Evolutionary conservation across 2,329 filamentous ascomycete species (phyloP).

Genomic region (Apiospora kogelbergensis): DNA sequence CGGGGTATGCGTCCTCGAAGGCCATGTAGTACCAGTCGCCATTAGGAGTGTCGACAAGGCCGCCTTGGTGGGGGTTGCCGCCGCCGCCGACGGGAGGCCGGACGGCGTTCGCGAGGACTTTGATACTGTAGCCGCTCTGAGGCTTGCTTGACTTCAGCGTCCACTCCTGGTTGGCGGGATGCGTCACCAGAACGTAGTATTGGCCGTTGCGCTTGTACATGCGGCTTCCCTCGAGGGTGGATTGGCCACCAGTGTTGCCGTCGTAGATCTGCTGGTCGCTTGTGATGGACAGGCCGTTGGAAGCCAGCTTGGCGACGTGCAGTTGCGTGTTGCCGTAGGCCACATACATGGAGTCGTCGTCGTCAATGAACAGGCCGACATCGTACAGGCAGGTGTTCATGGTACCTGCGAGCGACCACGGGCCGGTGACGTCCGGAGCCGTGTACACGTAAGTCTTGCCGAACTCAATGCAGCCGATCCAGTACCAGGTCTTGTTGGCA

Average conservation of each 20-base stretch:
- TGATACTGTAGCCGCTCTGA: conserved; percentile 52
- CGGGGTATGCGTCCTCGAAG: conserved; percentile 56
- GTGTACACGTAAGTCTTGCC: conserved; percentile 54
- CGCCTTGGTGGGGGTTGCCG: conserved; percentile 54
- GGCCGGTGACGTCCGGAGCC: conserved; percentile 38
- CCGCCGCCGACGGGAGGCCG: conserved; percentile 44
- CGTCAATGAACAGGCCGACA: conserved; percentile 56
- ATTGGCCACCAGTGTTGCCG: conserved; percentile 32
- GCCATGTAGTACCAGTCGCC: conserved; percentile 61
- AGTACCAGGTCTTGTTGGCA: conserved; percentile 52
- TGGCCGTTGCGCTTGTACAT: conserved; percentile 57
- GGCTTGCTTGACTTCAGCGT: conserved; percentile 50
- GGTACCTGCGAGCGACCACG: conserved; percentile 40
- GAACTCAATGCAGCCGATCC: conserved; percentile 55
- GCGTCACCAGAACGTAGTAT: conserved; percentile 56
- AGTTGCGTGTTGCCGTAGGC: conserved; percentile 52
- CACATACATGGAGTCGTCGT: conserved; percentile 59
- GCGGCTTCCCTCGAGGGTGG: conserved; percentile 48
- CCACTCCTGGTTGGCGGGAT: conserved; percentile 44
- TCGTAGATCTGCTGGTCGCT: conserved; percentile 45
- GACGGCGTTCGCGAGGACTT: conserved; percentile 43
- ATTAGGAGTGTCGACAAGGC: conserved; percentile 49
- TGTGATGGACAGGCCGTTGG: conserved; percentile 46
- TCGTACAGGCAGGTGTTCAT: conserved; percentile 55
- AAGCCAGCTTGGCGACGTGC: conserved; percentile 49